Conservation (phyloP, 2,329 filamentous ascomycete genomes). For the Aspergillus glaucus region DNA sequence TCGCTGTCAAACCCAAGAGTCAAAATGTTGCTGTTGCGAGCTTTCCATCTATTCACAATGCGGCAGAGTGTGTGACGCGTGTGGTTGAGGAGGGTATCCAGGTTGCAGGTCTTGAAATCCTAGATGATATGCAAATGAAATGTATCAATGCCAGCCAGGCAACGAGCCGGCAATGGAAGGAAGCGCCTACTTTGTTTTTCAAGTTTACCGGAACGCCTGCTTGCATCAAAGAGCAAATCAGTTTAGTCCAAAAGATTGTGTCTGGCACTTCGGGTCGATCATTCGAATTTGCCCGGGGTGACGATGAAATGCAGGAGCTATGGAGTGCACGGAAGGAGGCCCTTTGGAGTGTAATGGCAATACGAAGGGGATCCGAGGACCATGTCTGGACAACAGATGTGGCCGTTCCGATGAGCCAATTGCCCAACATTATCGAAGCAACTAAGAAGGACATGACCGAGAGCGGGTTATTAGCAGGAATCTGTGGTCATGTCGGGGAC, state of each 20-base stretch:
- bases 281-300: slow-evolving; percentile 62
- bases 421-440: slow-evolving; percentile 66
- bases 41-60: slow-evolving; percentile 59
- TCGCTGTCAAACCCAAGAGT: slow-evolving; percentile 72
- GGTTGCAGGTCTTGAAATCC: slow-evolving; percentile 84
- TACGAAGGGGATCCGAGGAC: slow-evolving; percentile 53
- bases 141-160: slow-evolving; percentile 53
- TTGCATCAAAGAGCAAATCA: slow-evolving; percentile 59
- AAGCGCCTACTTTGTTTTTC: slow-evolving; percentile 66
- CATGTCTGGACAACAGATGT: slow-evolving; percentile 76
- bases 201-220: slow-evolving; percentile 64
- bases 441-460: slow-evolving; percentile 60
- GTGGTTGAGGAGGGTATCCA: slow-evolving; percentile 77
- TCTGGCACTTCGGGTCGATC: slow-evolving; percentile 48
- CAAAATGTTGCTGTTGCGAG: slow-evolving; percentile 73
- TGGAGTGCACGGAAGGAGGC: slow-evolving; percentile 73
- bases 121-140: slow-evolving; percentile 85
- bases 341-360: slow-evolving; percentile 65
- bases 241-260: slow-evolving; percentile 54
- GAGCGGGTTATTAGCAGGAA: slow-evolving; percentile 57
- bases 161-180: slow-evolving; percentile 55
- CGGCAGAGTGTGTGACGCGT: slow-evolving; percentile 70
- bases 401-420: slow-evolving; percentile 64
- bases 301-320: slow-evolving; percentile 61
- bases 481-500: slow-evolving; percentile 69